Conservation (phyloP, 495 filamentous ascomycete species). For the Aspergillus ostianus region DNA sequence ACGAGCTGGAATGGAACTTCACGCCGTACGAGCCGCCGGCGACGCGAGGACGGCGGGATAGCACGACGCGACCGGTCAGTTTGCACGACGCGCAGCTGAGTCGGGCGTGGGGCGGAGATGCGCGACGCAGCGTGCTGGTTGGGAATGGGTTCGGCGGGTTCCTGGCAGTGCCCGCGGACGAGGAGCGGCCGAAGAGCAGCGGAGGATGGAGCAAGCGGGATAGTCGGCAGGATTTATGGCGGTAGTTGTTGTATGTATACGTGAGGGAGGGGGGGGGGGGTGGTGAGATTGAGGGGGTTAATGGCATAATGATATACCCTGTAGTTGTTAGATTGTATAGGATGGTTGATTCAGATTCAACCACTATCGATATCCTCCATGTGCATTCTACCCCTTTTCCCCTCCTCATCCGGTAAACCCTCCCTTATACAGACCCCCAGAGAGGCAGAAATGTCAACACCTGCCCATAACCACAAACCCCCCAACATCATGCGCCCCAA, state of each 20-base stretch:
- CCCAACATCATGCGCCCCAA: slow-evolving; percentile 51
- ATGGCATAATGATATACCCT: slow-evolving; percentile 16
- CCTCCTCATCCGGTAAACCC: too few relatives aligned
- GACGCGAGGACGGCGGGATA: slow-evolving; percentile 28
- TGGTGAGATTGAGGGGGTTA: neutral
- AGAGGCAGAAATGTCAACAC: too few relatives aligned
- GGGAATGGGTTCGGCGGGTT: slow-evolving; percentile 82
- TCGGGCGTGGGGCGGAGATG: slow-evolving; percentile 59
- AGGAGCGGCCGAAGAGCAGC: slow-evolving; percentile 39
- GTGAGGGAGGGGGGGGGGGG: neutral
- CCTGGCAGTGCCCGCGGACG: slow-evolving; percentile 68
- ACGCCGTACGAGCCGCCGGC: slow-evolving; percentile 54
- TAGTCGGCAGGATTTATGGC: slow-evolving; percentile 45
- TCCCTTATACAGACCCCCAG: too few relatives aligned
- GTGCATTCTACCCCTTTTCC: too few relatives aligned
- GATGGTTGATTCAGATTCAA: too few relatives aligned
- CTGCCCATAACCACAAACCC: slow-evolving; percentile 38
- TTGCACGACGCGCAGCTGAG: slow-evolving; percentile 53
- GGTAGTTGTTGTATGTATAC: slow-evolving; percentile 19
- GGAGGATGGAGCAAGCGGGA: slow-evolving; percentile 32
- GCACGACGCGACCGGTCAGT: slow-evolving; percentile 53
- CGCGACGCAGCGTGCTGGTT: slow-evolving; percentile 60
- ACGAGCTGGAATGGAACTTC: slow-evolving; percentile 85
- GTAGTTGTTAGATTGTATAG: neutral
- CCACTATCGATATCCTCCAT: too few relatives aligned